phyloP scores from a whole-genome alignment of 2,329 filamentous ascomycete genomes.

The Xylaria sp. region DNA sequence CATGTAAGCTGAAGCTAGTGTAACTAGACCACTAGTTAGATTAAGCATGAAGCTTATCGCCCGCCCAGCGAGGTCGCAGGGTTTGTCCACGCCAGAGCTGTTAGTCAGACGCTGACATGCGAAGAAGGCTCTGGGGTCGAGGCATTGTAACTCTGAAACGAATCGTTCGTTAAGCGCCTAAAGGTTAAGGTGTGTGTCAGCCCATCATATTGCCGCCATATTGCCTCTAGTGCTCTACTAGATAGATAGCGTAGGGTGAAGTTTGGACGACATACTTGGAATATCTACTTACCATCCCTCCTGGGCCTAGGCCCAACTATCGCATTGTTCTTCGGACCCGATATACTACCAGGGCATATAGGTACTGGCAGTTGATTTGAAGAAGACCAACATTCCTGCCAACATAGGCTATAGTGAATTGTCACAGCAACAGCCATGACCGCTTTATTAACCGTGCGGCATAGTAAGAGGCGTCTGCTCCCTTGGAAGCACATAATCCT shows the following conservation, averaged over 20 bases:
- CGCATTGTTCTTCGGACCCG: not conserved
- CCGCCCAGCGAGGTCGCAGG: not conserved
- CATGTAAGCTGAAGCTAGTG: not conserved
- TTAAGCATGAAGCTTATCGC: not conserved
- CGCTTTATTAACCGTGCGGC: not conserved
- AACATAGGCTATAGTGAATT: not conserved
- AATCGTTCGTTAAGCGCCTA: not conserved
- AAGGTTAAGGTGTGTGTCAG: conserved; percentile 11
- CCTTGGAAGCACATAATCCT: conserved; percentile 7
- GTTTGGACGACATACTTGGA: not conserved
- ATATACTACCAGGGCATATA: not conserved
- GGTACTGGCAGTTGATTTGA: not conserved
- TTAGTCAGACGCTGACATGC: conserved; percentile 20
- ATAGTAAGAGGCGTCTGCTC: conserved; percentile 6
- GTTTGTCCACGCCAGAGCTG: not conserved
- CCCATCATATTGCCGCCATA: conserved; percentile 13
- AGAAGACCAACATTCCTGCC: conserved; percentile 13
- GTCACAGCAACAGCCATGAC: conserved; percentile 2
- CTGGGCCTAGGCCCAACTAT: not conserved
- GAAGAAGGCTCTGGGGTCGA: conserved; percentile 14
- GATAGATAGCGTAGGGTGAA: not conserved
- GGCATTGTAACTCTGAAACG: conserved; percentile 7
- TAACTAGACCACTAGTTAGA: not conserved
- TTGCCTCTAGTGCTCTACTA: not conserved
- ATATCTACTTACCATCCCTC: not conserved